Percentiles rank a stretch among this genome's conserved stretches.
Evolutionary conservation across 2,329 filamentous ascomycete genomes (phyloP).

Genomic region (Eutypa lata): DNA sequence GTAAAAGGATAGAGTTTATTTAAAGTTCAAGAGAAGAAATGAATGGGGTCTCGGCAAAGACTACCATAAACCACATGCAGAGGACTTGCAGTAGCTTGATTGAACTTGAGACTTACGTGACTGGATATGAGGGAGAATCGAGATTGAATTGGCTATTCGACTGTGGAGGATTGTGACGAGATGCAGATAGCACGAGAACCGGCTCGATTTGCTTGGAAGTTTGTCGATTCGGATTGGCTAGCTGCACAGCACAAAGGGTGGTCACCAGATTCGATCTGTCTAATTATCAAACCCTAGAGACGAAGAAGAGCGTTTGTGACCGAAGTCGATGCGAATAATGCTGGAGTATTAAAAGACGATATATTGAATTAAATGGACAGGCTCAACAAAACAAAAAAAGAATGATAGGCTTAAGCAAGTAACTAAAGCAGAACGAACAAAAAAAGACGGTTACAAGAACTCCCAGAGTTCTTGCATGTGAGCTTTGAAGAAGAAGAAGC

Average conservation of each 20-base stretch:
- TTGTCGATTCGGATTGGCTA: slow-evolving; percentile 2
- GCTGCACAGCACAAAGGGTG: slow-evolving; percentile 3
- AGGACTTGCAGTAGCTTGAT: not conserved
- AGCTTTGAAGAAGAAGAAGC: slow-evolving; percentile 18
- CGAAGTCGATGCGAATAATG: not conserved
- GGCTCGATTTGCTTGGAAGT: slow-evolving; percentile 6
- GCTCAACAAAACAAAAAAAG: slow-evolving; percentile 9
- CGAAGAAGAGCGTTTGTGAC: not conserved
- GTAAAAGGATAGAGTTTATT: not conserved
- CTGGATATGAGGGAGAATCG: not conserved
- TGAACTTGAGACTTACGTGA: not conserved
- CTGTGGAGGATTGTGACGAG: slow-evolving; percentile 3
- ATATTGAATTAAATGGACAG: slow-evolving; percentile 3
- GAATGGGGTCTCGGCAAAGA: not conserved
- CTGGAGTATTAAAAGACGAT: not conserved
- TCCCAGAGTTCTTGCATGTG: slow-evolving; percentile 44
- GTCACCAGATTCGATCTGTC: not conserved
- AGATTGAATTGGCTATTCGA: slow-evolving; percentile 6
- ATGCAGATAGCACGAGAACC: slow-evolving; percentile 16
- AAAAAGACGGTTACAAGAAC: slow-evolving; percentile 34
- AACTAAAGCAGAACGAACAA: slow-evolving; percentile 17
- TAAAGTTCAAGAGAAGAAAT: not conserved
- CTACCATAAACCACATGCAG: not conserved
- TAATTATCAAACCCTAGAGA: not conserved
- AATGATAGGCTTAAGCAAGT: slow-evolving; percentile 15